Conservation (phyloP, 805 yeast species). For the Wickerhamomyces ciferrii region DNA sequence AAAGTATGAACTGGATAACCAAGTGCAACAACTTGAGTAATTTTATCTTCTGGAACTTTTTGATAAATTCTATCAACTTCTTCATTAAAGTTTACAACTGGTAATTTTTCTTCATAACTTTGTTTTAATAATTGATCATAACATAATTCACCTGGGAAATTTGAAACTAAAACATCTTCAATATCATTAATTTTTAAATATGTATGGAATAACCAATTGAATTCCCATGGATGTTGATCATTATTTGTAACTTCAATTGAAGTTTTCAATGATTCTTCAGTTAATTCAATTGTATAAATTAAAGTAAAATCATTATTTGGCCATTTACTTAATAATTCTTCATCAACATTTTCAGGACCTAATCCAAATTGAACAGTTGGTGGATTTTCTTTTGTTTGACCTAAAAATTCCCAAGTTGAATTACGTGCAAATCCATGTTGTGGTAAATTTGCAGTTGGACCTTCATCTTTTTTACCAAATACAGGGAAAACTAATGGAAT, state of each 20-base stretch:
- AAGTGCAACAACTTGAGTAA: slow-evolving; percentile 62
- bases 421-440: slow-evolving; percentile 97
- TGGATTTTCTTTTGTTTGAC: slow-evolving; percentile 65
- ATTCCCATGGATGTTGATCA: slow-evolving; percentile 60
- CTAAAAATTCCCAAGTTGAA: slow-evolving; percentile 90
- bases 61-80: slow-evolving; percentile 87
- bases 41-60: slow-evolving; percentile 45
- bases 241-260: slow-evolving; percentile 72
- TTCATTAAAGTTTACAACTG: slow-evolving; percentile 63
- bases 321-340: slow-evolving; percentile 59
- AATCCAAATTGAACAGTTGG: slow-evolving; percentile 88
- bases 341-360: slow-evolving; percentile 76
- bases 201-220: slow-evolving; percentile 95
- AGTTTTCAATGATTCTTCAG: slow-evolving; percentile 55
- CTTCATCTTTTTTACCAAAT: slow-evolving; percentile 68
- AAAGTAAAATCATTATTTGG: slow-evolving; percentile 66
- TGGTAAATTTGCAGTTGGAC: slow-evolving; percentile 63
- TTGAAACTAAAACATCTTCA: slow-evolving; percentile 70
- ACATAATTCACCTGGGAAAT: slow-evolving; percentile 67
- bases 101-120: slow-evolving; percentile 64
- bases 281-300: slow-evolving; percentile 61
- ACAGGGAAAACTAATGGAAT: slow-evolving; percentile 95
- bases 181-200: slow-evolving; percentile 75
- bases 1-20: slow-evolving; percentile 71
- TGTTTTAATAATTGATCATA: slow-evolving; percentile 71